Percentiles rank a stretch among this genome's conserved stretches.
Evolutionary conservation across 768 basidiomycete genomes (phyloP).

Genomic region (Hortiboletus flavorubellus): DNA sequence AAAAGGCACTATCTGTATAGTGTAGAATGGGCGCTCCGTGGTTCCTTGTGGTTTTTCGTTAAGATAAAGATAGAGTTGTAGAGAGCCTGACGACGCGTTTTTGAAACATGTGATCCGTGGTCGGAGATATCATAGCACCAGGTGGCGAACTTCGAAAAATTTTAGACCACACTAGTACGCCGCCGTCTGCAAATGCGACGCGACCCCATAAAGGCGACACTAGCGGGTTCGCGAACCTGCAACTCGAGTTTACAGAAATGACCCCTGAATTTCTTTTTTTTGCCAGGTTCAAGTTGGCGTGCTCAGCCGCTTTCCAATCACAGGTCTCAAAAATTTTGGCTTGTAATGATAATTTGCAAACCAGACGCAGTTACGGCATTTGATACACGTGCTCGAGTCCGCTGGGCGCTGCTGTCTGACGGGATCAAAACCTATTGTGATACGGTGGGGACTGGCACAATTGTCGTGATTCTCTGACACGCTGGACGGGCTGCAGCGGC

Average conservation of each 20-base stretch:
- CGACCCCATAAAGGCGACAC: background rate
- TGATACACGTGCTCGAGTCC: too few species aligned
- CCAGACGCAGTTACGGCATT: background rate
- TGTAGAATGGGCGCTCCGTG: too few species aligned
- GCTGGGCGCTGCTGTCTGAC: background rate
- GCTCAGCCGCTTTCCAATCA: background rate
- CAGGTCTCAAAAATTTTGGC: background rate
- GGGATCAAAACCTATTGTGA: background rate
- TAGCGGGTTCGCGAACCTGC: background rate
- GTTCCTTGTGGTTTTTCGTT: background rate
- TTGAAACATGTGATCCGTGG: background rate
- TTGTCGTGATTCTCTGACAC: background rate
- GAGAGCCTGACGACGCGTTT: background rate
- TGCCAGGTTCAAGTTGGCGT: background rate
- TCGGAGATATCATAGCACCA: background rate
- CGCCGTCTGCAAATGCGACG: background rate
- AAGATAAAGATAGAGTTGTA: background rate
- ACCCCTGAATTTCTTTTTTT: background rate
- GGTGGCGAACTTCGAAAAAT: background rate
- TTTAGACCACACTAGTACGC: background rate
- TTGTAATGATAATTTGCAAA: background rate
- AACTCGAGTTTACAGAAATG: background rate
- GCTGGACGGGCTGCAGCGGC: background rate
- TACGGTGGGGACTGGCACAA: background rate
- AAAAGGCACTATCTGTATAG: too few species aligned